Conservation (phyloP, 768 basidiomycete genomes). For the Mycena rebaudengoi region DNA sequence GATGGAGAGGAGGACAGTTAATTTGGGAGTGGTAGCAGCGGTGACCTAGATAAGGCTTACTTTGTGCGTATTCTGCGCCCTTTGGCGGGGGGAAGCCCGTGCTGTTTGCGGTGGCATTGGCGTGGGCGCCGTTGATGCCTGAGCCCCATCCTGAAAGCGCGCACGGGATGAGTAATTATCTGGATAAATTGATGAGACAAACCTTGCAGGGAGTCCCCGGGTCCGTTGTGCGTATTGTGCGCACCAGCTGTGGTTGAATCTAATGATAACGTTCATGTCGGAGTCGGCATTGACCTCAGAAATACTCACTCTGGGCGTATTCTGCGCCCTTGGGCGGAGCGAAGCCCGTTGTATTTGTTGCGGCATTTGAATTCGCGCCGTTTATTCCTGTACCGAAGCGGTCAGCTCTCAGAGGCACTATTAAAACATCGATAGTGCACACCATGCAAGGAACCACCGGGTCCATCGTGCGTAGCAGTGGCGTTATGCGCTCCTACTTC, state of each 20-base stretch:
- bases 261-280: not conserved
- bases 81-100: conserved; percentile 17
- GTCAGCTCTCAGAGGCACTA: too few relatives aligned
- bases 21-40: not conserved
- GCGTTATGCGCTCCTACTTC: not conserved
- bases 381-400: not conserved
- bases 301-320: not conserved
- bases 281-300: not conserved
- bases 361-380: not conserved
- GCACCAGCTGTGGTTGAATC: not conserved
- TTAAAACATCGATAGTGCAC: too few relatives aligned
- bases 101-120: conserved; percentile 16
- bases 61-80: conserved; percentile 22
- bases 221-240: not conserved
- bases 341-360: not conserved
- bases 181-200: too few relatives aligned
- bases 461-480: not conserved
- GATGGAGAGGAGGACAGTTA: not conserved
- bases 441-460: conserved; percentile 22
- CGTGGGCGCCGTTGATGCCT: conserved; percentile 23
- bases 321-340: not conserved
- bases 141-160: conserved; percentile 17
- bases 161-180: not conserved
- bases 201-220: conserved; percentile 22
- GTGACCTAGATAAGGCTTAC: not conserved